Evolutionary conservation across 2,329 filamentous ascomycete species (phyloP).

Genomic region (Fusarium beomiforme): DNA sequence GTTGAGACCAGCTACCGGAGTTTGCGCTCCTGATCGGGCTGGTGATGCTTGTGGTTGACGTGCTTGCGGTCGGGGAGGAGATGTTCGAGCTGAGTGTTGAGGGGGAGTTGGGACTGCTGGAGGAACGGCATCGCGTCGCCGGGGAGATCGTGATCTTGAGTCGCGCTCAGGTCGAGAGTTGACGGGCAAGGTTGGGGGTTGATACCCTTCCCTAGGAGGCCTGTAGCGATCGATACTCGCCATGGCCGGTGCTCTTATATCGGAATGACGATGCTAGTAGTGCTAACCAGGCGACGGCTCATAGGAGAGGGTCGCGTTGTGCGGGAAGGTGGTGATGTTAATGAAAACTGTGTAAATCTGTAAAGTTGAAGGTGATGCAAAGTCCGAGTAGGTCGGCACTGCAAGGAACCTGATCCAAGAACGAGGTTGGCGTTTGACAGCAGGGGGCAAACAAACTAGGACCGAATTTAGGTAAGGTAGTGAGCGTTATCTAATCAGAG

Average conservation of each 20-base stretch:
- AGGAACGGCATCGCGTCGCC: conserved; percentile 63
- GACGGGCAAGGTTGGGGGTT: conserved; percentile 59
- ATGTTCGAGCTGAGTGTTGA: conserved; percentile 63
- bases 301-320: conserved; percentile 35
- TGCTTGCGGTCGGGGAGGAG: conserved; percentile 61
- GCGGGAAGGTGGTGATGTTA: conserved; percentile 17
- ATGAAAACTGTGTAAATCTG: neutral
- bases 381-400: conserved; percentile 13
- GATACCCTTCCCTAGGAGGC: conserved; percentile 66
- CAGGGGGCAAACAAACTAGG: conserved; percentile 25
- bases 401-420: conserved; percentile 36
- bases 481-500: conserved; percentile 41
- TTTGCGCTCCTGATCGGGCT: conserved; percentile 51
- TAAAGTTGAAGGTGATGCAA: conserved; percentile 23
- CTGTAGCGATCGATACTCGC: conserved; percentile 70
- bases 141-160: conserved; percentile 60
- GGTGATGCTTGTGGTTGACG: conserved; percentile 57
- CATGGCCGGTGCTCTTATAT: conserved; percentile 53
- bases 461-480: neutral
- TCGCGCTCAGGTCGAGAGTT: conserved; percentile 54
- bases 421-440: conserved; percentile 35
- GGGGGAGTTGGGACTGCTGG: conserved; percentile 71
- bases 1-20: conserved; percentile 52
- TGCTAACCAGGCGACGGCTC: conserved; percentile 30
- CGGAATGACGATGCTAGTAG: conserved; percentile 37